Conservation (phyloP, 2,329 filamentous ascomycete genomes). For the Fusarium armeniacum region DNA sequence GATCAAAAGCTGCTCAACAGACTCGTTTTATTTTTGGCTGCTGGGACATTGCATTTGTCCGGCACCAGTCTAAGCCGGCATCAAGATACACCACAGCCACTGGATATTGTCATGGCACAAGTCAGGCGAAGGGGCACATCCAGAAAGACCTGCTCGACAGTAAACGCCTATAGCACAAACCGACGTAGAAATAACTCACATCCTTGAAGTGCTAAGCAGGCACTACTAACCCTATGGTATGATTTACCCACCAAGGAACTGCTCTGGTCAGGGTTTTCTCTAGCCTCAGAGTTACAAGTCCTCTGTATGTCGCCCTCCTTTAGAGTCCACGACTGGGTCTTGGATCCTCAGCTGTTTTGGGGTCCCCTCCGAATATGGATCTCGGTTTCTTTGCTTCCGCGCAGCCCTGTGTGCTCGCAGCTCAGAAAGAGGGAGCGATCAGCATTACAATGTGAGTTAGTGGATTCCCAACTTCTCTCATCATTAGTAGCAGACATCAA, state of each 20-base stretch:
- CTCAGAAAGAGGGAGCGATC: neutral
- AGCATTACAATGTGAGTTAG: conserved; percentile 1
- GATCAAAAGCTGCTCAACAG: conserved; percentile 6
- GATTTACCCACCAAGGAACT: conserved; percentile 6
- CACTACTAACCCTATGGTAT: neutral
- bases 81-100: neutral
- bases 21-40: neutral
- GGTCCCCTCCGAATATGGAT: conserved; percentile 3
- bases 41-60: neutral
- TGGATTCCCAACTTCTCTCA: neutral
- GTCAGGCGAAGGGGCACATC: conserved; percentile 1
- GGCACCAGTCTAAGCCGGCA: neutral
- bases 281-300: conserved; percentile 5
- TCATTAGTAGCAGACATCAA: conserved; percentile 11
- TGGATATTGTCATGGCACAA: neutral
- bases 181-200: neutral
- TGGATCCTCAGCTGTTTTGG: conserved; percentile 5
- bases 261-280: conserved; percentile 1
- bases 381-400: conserved; percentile 18
- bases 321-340: neutral
- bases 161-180: neutral
- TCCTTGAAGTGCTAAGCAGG: neutral
- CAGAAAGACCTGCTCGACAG: neutral
- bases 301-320: conserved; percentile 12
- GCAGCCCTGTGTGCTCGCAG: neutral